phyloP scores from a whole-genome alignment of 257 asterid species.

The Forsythia suspensa region DNA sequence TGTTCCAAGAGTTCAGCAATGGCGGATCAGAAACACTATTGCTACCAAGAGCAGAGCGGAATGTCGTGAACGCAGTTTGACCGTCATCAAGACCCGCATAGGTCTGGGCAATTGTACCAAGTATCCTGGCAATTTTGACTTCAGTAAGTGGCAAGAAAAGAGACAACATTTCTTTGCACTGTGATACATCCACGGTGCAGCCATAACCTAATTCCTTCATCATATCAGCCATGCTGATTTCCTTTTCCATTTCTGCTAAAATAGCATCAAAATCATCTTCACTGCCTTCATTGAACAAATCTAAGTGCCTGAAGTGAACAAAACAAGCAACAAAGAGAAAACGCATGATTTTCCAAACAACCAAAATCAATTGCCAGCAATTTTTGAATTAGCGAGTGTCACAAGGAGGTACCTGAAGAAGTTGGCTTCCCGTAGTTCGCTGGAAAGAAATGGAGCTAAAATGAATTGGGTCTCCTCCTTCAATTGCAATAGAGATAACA shows the following conservation, averaged over 20 bases:
- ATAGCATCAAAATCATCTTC: slow-evolving; percentile 89
- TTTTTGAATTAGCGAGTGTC: neutral
- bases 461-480: slow-evolving; percentile 62
- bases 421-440: slow-evolving; percentile 61
- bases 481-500: slow-evolving; percentile 73
- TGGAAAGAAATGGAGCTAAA: slow-evolving; percentile 73
- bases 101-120: slow-evolving; percentile 79
- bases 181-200: slow-evolving; percentile 72
- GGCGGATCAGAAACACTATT: slow-evolving; percentile 50
- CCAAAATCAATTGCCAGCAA: neutral
- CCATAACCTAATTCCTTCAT: slow-evolving; percentile 95
- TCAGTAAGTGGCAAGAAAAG: slow-evolving; percentile 77
- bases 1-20: slow-evolving; percentile 66
- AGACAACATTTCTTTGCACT: slow-evolving; percentile 84
- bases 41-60: slow-evolving; percentile 70
- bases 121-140: slow-evolving; percentile 71
- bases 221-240: slow-evolving; percentile 86
- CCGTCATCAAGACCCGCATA: slow-evolving; percentile 71
- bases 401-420: slow-evolving; percentile 61
- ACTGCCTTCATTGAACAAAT: slow-evolving; percentile 49
- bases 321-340: slow-evolving; percentile 18
- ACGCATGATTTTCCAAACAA: neutral
- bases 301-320: slow-evolving; percentile 54
- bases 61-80: slow-evolving; percentile 65
- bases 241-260: slow-evolving; percentile 95